A percentile compares a stretch with the other conserved stretches of the same genome.
phyloP scores from a whole-genome alignment of 441 rosid species.

The Omphalea diandra region DNA sequence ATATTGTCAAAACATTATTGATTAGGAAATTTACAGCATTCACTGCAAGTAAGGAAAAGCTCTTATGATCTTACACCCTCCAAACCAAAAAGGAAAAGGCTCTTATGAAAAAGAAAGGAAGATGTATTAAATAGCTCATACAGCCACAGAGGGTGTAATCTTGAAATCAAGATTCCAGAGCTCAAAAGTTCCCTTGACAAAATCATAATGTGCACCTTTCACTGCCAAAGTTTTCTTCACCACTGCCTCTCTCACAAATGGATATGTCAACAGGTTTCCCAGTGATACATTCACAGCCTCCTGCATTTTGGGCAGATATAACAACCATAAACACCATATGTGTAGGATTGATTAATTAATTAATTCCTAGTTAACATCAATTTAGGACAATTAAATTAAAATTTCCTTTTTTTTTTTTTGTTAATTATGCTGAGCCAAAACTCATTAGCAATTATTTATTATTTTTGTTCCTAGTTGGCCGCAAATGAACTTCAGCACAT shows the following conservation, averaged over 20 bases:
- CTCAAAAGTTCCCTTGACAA: constrained; percentile 70
- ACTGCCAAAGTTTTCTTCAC: constrained; percentile 48
- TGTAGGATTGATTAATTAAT: too few species aligned
- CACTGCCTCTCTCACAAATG: constrained; percentile 75
- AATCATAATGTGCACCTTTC: constrained; percentile 89
- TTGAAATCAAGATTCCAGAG: constrained; percentile 84
- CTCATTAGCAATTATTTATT: too few species aligned
- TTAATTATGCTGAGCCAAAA: too few species aligned
- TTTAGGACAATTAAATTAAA: too few species aligned
- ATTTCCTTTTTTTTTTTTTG: too few species aligned
- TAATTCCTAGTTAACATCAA: too few species aligned
- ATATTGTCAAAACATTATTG: neutral
- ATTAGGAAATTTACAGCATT: constrained; percentile 20
- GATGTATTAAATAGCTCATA: too few species aligned
- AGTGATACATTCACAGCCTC: constrained; percentile 94
- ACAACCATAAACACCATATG: too few species aligned
- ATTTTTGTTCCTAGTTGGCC: too few species aligned
- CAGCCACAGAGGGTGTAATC: constrained; percentile 37
- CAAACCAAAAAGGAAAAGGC: too few species aligned
- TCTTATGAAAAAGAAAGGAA: neutral
- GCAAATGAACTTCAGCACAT: constrained; percentile 17
- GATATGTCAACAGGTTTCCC: constrained; percentile 85
- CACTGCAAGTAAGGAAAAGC: neutral
- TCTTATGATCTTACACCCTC: too few species aligned
- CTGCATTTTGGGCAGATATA: too few species aligned